Percentiles rank a stretch among this genome's conserved stretches.
Conservation (phyloP, 1,284 basidiomycete genomes). For the Mrakiaceae sp. region DNA sequence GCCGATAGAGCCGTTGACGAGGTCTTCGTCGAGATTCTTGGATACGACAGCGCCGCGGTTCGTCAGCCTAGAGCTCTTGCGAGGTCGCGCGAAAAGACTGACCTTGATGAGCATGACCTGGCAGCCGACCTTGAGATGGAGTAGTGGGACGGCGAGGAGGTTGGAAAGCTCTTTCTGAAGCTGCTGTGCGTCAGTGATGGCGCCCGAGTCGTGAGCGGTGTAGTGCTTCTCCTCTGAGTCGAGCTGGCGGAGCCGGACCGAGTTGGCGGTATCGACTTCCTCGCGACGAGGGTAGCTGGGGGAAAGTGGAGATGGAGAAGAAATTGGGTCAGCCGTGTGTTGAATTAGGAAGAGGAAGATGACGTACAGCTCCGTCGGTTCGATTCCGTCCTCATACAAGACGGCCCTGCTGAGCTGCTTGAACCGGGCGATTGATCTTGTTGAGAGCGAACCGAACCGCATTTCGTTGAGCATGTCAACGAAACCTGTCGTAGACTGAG, state of each 20-base stretch:
- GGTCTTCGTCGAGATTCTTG: constrained; percentile 60
- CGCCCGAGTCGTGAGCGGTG: constrained; percentile 46
- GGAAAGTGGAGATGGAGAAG: constrained; percentile 14
- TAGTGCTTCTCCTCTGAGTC: constrained; percentile 41
- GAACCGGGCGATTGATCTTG: constrained; percentile 43
- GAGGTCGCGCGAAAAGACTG: not conserved
- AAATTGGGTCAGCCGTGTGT: constrained; percentile 4
- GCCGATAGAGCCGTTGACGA: constrained; percentile 78
- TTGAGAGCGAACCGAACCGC: constrained; percentile 50
- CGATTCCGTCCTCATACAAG: constrained; percentile 56
- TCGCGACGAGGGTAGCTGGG: constrained; percentile 66
- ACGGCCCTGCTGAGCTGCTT: constrained; percentile 46
- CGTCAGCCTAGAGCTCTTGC: constrained; percentile 50
- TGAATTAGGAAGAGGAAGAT: constrained; percentile 18
- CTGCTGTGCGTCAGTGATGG: constrained; percentile 41
- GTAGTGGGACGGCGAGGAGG: constrained; percentile 51
- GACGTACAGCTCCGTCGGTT: constrained; percentile 61
- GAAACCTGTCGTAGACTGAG: not conserved
- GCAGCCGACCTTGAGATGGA: constrained; percentile 7
- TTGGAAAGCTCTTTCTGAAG: constrained; percentile 56
- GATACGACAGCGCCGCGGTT: constrained; percentile 50
- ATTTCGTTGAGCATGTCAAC: constrained; percentile 84
- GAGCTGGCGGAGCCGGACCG: constrained; percentile 43
- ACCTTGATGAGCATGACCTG: constrained; percentile 11
- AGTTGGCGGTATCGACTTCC: constrained; percentile 67